Percentiles rank a stretch among this genome's conserved stretches.
Conservation (phyloP, 2,329 filamentous ascomycete species). For the Fusarium coffeatum region DNA sequence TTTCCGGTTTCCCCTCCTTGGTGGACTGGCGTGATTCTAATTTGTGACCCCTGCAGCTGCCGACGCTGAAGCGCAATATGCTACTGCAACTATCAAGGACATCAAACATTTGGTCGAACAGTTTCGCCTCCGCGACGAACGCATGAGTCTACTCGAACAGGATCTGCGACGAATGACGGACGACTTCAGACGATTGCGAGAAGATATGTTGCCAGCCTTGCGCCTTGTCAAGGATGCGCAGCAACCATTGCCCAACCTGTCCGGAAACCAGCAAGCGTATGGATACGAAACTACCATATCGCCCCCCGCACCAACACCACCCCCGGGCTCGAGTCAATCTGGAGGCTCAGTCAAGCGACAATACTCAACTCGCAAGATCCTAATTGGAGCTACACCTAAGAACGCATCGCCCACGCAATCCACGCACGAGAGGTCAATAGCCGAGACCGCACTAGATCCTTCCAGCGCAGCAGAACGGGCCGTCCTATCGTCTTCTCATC, state of each 20-base stretch:
- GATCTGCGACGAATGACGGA: constrained; percentile 87
- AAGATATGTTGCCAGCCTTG: constrained; percentile 91
- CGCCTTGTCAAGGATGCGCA: constrained; percentile 92
- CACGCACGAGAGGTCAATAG: constrained; percentile 73
- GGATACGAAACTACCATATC: constrained; percentile 64
- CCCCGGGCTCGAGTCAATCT: constrained; percentile 60
- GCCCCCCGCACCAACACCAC: constrained; percentile 68
- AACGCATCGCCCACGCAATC: constrained; percentile 80
- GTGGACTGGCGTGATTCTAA: constrained; percentile 41
- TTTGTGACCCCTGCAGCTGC: constrained; percentile 70
- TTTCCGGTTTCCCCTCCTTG: constrained; percentile 20
- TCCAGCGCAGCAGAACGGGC: constrained; percentile 75
- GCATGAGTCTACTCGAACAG: constrained; percentile 83
- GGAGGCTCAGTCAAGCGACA: constrained; percentile 72
- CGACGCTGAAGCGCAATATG: constrained; percentile 86
- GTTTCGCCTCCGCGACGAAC: constrained; percentile 88
- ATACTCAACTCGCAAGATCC: constrained; percentile 80
- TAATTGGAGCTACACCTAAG: constrained; percentile 78
- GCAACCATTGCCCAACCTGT: constrained; percentile 78
- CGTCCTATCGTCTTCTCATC: constrained; percentile 74
- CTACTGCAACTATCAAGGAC: constrained; percentile 90
- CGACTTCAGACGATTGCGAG: constrained; percentile 87
- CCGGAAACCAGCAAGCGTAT: constrained; percentile 56
- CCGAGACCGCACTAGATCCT: constrained; percentile 75
- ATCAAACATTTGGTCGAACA: constrained; percentile 92